These are phyloP conservation scores for Craspedostauros australis DNA, from an alignment of 108 stramenopile genomes.

Conservation along the genomic window DNA sequence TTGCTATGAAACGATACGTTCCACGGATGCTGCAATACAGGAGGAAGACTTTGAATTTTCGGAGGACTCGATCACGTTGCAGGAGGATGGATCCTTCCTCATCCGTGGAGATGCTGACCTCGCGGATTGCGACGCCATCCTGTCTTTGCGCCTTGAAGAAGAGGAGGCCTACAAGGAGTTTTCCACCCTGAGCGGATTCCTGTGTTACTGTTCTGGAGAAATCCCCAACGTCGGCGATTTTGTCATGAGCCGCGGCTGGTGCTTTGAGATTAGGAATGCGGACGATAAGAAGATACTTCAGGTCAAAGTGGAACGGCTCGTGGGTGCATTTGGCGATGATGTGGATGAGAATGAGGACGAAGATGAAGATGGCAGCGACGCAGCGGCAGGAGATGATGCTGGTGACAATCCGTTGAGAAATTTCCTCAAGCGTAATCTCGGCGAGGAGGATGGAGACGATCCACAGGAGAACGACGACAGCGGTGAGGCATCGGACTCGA, in stretches of 20 bases:
- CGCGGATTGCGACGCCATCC: constrained; percentile 86
- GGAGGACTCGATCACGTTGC: constrained; percentile 81
- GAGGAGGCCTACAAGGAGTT: constrained; percentile 87
- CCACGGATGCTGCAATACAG: no score
- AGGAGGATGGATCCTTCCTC: constrained; percentile 82
- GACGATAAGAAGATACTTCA: constrained; percentile 76
- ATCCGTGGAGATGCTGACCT: constrained; percentile 93
- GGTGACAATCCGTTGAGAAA: constrained; percentile 41
- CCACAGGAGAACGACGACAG: constrained; percentile 16
- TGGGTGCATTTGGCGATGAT: constrained; percentile 68
- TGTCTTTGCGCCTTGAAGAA: constrained; percentile 75
- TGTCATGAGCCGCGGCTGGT: constrained; percentile 85
- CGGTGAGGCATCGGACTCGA: constrained; percentile 16
- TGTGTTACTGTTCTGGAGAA: constrained; percentile 92
- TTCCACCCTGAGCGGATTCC: constrained; percentile 86
- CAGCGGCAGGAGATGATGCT: no score
- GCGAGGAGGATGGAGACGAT: constrained; percentile 17
- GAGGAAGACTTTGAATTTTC: constrained; percentile 86
- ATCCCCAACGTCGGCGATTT: constrained; percentile 89
- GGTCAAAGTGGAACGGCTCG: constrained; percentile 69
- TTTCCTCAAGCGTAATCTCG: constrained; percentile 43
- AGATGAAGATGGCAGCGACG: constrained; percentile 21
- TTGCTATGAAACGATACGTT: neutral
- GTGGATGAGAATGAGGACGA: constrained; percentile 43
- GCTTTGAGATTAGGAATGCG: constrained; percentile 81